Percentiles rank a stretch among this genome's conserved stretches.
phyloP scores from a whole-genome alignment of 2,329 filamentous ascomycete genomes.

The Pseudogymnoascus sp. region DNA sequence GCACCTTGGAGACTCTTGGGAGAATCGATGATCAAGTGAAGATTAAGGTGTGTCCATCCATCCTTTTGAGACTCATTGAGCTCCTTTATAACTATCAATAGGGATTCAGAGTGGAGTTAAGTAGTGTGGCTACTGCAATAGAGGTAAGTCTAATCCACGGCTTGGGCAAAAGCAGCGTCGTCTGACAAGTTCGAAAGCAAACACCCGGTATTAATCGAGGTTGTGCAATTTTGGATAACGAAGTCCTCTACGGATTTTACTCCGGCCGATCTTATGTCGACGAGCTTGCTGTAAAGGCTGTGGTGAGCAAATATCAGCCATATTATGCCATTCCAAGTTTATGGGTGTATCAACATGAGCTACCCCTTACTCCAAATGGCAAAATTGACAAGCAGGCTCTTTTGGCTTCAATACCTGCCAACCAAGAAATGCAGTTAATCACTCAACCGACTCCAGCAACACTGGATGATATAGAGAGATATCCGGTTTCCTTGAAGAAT shows the following conservation, averaged over 20 bases:
- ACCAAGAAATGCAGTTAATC: not conserved
- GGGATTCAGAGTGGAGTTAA: slow-evolving; percentile 55
- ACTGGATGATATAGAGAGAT: not conserved
- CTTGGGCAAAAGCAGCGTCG: not conserved
- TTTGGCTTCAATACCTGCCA: slow-evolving; percentile 8
- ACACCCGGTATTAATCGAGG: slow-evolving; percentile 39
- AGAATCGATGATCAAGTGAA: slow-evolving; percentile 57
- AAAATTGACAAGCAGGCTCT: slow-evolving; percentile 49
- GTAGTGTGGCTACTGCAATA: slow-evolving; percentile 47
- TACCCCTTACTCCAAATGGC: slow-evolving; percentile 48
- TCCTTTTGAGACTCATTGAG: not conserved
- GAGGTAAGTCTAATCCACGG: slow-evolving; percentile 29
- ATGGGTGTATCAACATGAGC: slow-evolving; percentile 36
- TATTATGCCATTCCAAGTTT: slow-evolving; percentile 48
- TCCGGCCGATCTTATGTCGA: slow-evolving; percentile 27
- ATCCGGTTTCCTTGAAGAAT: not conserved
- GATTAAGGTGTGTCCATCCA: slow-evolving; percentile 39
- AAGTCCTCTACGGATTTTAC: slow-evolving; percentile 45
- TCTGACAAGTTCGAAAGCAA: not conserved
- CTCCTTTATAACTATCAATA: slow-evolving; percentile 14
- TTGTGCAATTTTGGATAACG: slow-evolving; percentile 40
- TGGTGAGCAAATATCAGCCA: slow-evolving; percentile 34
- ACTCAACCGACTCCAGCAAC: not conserved
- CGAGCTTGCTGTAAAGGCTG: slow-evolving; percentile 19
- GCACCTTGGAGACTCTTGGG: slow-evolving; percentile 48